Evolutionary conservation across 257 asterid species (phyloP), one percentile per base, ranked within the genome.

Genomic region (Jaltomata sinuosa): DNA sequence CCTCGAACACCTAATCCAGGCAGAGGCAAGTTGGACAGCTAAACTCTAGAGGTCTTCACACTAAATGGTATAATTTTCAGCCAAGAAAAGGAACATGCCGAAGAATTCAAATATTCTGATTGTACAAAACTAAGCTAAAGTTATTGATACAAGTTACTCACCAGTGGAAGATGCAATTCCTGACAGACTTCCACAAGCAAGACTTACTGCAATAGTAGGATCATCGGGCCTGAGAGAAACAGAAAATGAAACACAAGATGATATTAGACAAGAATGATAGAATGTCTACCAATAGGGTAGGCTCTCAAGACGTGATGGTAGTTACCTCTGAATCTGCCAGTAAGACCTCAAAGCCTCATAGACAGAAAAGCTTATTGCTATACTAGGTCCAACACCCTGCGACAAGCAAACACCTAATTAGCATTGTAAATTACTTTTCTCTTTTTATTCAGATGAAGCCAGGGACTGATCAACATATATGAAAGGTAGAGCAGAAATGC

Each of bases 341-440:
- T 38, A 29, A 11, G 97, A 87, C 88, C 94, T 90, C 92, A 93
- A 84, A 71, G 94, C 86, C 90, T 96, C 98, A 19, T 96, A 94
- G 67, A 93, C 98, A 1, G 99, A 89, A 85, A 94, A 96, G 87
- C 97, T 96, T 89, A 96, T 96, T 42, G 99, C 99, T 86, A 96
- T 88, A 88, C 96, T 90, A 85, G 99, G 99, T 45, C 98, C 99
- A 86, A 96, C 99, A 84, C 97, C 97, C 99, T 96, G 92, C 87
- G 89, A 72, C 85, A 77, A 84, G 84, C 64, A 79, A 14, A 84
- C 12, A 53, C 62, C 59, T 15, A 53, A 36, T 59, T 59, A 81
- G 76, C 42, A 25, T 21, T 16, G 11, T 36, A 52, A 40, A 49
- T 47, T 22, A 31, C 29, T 34, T 59, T 18, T 27, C 19, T 0